A percentile compares a stretch with the other conserved stretches of the same genome.
Evolutionary conservation across 805 yeast species (phyloP).

Genomic region (Saturnispora zaruensis): DNA sequence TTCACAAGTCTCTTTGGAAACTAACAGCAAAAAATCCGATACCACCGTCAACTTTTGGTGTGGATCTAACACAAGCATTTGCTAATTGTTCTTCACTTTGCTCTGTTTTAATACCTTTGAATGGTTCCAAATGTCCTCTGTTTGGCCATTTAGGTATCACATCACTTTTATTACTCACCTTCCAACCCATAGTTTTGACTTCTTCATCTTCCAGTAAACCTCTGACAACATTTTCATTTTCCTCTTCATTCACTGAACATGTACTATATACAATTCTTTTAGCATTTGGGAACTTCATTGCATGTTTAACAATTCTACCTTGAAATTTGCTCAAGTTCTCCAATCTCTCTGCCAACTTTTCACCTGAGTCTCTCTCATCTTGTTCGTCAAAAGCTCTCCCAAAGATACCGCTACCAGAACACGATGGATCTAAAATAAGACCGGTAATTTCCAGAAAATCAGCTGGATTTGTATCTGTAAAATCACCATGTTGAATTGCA

Average conservation of each 20-base stretch:
- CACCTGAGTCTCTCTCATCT: slow-evolving; percentile 33
- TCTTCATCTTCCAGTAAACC: slow-evolving; percentile 61
- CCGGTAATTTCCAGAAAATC: slow-evolving; percentile 66
- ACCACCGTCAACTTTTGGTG: slow-evolving; percentile 92
- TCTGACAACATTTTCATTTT: slow-evolving; percentile 86
- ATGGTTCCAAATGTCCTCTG: slow-evolving; percentile 71
- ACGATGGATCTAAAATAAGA: slow-evolving; percentile 88
- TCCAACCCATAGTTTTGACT: slow-evolving; percentile 70
- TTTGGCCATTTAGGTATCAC: slow-evolving; percentile 83
- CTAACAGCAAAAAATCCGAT: slow-evolving; percentile 97
- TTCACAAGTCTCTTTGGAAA: slow-evolving; percentile 45
- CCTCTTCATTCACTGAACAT: slow-evolving; percentile 89
- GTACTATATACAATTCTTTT: slow-evolving; percentile 83
- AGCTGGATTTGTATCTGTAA: slow-evolving; percentile 48
- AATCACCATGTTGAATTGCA: slow-evolving; percentile 43
- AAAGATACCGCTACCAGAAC: slow-evolving; percentile 96
- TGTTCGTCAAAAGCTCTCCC: slow-evolving; percentile 66
- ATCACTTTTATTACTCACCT: slow-evolving; percentile 43
- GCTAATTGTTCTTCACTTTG: slow-evolving; percentile 48
- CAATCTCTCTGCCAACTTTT: slow-evolving; percentile 46
- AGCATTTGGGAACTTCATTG: slow-evolving; percentile 72
- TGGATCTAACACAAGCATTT: slow-evolving; percentile 77
- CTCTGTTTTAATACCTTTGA: slow-evolving; percentile 34
- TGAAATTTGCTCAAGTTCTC: slow-evolving; percentile 78
- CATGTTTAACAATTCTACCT: slow-evolving; percentile 80